Evolutionary conservation across 75 land plant species (phyloP), one percentile per base, ranked within the genome.

Genomic region (Chamaecyparis obtusa): DNA sequence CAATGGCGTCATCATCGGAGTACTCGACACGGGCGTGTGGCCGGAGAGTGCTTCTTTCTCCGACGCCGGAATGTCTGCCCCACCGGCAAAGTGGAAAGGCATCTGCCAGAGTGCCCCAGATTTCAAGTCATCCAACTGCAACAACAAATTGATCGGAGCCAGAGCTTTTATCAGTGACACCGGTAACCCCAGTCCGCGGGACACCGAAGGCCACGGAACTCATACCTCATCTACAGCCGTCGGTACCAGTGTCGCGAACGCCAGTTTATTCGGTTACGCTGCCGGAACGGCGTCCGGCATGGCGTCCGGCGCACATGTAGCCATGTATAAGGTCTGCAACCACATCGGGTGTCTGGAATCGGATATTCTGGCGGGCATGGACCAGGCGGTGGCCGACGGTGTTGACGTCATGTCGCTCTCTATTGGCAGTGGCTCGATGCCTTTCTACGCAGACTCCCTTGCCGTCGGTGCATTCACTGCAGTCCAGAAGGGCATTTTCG

Each of bases 311-410:
- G 97, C 97, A 3, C 89, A 96, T 15, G 86, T 97, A 11, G 97
- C 99, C 27, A 95, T 86, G 1, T 97, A 97, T 87, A 97, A 97
- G 88, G 97, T 97, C 9, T 97, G 99, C 88, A 93, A 95, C 95
- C 86, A 49, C 6, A 87, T 86, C 37, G 94, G 94, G 7, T 97
- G 99, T 87, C 91, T 88, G 80, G 91, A 90, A 75, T 91, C 97
- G 3, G 97, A 97, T 86, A 93, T 97, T 46, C 87, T 96, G 14
- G 95, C 99, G 0, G 99, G 95, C 1, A 90, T 95, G 57, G 94
- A 93, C 75, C 85, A 84, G 11, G 96, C 94, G 39, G 91, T 93
- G 1, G 75, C 93, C 10, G 96, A 95, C 85, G 96, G 96, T 0
- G 93, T 91, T 27, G 92, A 96, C 49, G 90, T 96, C n/a, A 46